phyloP scores from a whole-genome alignment of 306 rosid species.

The Casuarina cunninghamiana region DNA sequence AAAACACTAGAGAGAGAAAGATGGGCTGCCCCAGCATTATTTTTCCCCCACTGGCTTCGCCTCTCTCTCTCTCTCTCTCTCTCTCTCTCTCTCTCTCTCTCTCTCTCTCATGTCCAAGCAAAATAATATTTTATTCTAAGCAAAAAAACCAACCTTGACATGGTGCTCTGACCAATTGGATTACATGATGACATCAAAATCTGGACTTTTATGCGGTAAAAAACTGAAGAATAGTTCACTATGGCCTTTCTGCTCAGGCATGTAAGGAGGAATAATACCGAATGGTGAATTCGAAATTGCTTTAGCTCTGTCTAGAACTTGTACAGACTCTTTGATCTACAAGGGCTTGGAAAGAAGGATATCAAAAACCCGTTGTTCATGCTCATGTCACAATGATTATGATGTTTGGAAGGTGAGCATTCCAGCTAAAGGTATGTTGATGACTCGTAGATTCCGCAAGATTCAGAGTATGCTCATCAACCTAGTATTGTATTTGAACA shows the following conservation, averaged over 20 bases:
- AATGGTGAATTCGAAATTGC: too few species aligned
- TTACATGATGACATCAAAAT: background rate
- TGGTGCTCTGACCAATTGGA: background rate
- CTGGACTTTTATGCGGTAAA: background rate
- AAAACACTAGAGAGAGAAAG: background rate
- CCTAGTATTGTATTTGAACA: too few species aligned
- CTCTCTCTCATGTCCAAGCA: background rate
- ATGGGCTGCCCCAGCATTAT: slow-evolving; percentile 4
- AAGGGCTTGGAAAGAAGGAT: background rate
- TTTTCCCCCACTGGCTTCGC: slow-evolving; percentile 1
- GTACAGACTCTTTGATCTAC: background rate
- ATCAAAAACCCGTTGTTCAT: background rate
- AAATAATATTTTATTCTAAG: background rate
- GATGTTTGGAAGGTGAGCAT: too few species aligned
- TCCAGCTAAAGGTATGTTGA: too few species aligned
- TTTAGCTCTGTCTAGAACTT: too few species aligned
- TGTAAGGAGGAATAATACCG: slow-evolving; percentile 5
- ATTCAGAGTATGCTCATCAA: too few species aligned
- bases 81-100: background rate
- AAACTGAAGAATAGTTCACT: slow-evolving; percentile 16
- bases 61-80: background rate
- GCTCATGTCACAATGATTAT: too few species aligned
- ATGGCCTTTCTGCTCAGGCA: background rate
- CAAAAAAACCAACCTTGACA: background rate
- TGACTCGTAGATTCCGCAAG: too few species aligned